Evolutionary conservation across 2,329 filamentous ascomycete genomes (phyloP), one percentile per base, ranked within the genome.

Genomic region (Fusarium equiseti): DNA sequence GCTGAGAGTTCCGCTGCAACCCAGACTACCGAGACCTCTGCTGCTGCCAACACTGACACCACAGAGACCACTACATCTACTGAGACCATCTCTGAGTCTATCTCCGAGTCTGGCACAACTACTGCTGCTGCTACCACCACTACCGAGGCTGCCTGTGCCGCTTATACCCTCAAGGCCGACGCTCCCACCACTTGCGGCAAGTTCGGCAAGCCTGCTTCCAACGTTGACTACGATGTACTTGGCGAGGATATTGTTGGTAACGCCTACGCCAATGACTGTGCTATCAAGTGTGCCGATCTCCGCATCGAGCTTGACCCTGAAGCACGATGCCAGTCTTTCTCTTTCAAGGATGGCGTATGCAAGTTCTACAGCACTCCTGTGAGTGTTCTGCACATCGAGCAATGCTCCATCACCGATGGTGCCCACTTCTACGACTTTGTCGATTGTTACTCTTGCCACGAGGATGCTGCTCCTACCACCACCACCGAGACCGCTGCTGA

Each of bases 371-470:
- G 22, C 18, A n/a, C 31, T 1, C 15, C 3, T 5, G 6, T 59
- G 0, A 38, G 40, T 31, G 8, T 11, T 2, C 2, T 59, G 16
- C 6, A 1, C 0, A 13, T 38, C 1, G 13, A 29, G 3, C 0
- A 6, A 10, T 2, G 18, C 1, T 6, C 29, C 0, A 12, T 22
- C 9, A 7, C 22, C 16, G 40, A 53, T 5, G 18, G n/a, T 12
- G 1, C 18, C n/a, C 38, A 31, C 18, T 11, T 38, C 0, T 5
- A 59, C 3, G 50, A 59, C 57, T 29, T 59, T 24, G 29, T 29
- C 6, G n/a, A 18, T 20, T 63, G 60, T 35, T 63, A 48, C n/a
- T 42, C 60, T 35, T 63, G 60, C 15, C 18, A 42, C 13, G 57
- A 62, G 44, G 45, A 40, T 15, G 59, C 35, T 59, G 15, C 18